These are phyloP conservation scores for Penicillium glabrum DNA, from an alignment of 2,329 filamentous ascomycete species.

Conservation along the genomic window DNA sequence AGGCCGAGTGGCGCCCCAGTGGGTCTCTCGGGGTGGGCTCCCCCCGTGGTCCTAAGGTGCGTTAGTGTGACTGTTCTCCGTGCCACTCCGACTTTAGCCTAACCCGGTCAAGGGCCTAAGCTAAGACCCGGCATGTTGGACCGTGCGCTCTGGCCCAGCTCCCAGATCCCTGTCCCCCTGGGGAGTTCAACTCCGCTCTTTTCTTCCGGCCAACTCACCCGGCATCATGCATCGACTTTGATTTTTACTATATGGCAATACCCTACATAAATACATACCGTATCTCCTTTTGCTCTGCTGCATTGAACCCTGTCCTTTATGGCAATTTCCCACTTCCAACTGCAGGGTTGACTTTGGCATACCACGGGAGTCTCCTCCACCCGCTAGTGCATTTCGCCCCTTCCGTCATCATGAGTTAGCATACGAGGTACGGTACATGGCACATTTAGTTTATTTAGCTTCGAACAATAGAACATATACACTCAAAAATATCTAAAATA, in stretches of 20 bases:
- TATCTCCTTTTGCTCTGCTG: neutral
- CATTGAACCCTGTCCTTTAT: neutral
- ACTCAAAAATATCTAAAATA: neutral
- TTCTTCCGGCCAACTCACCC: constrained; percentile 14
- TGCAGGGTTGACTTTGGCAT: constrained; percentile 21
- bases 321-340: neutral
- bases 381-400: constrained; percentile 23
- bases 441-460: neutral
- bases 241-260: neutral
- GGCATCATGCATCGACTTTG: constrained; percentile 13
- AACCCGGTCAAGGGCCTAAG: constrained; percentile 18
- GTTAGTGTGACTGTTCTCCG: constrained; percentile 26
- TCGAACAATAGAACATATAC: neutral
- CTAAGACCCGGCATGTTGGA: constrained; percentile 19
- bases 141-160: constrained; percentile 15
- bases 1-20: constrained; percentile 23
- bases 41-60: constrained; percentile 24
- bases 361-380: constrained; percentile 8
- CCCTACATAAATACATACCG: neutral
- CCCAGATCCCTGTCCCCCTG: neutral
- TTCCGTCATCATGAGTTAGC: constrained; percentile 22
- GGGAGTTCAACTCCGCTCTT: constrained; percentile 4
- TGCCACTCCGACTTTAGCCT: constrained; percentile 25
- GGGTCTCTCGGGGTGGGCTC: constrained; percentile 18
- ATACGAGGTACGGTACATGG: neutral